Conservation (phyloP, 371 early-diverging fungal species). For the Coemansia sp. region DNA sequence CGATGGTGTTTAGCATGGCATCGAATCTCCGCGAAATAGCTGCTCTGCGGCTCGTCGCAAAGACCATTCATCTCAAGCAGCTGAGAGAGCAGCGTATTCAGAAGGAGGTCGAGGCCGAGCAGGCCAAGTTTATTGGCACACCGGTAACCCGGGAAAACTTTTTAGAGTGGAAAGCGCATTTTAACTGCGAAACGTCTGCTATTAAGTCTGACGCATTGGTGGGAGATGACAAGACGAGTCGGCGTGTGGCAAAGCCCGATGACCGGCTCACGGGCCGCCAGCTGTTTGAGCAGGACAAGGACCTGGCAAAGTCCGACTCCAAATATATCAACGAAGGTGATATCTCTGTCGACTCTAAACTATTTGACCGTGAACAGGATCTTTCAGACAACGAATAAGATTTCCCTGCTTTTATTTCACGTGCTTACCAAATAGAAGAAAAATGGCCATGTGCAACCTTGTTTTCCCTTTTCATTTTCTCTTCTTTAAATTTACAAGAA, state of each 20-base stretch:
- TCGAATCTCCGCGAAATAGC: conserved; percentile 73
- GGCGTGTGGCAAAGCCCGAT: conserved; percentile 31
- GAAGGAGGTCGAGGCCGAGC: conserved; percentile 77
- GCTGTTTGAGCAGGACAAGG: conserved; percentile 86
- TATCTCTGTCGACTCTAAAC: conserved; percentile 72
- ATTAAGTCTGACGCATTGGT: conserved; percentile 40
- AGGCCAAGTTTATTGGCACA: conserved; percentile 78
- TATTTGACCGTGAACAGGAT: conserved; percentile 63
- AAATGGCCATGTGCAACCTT: not conserved
- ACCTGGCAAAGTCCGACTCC: conserved; percentile 81
- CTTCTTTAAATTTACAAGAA: not conserved
- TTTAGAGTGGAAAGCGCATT: conserved; percentile 73
- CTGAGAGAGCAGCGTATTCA: conserved; percentile 61
- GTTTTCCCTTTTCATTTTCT: not conserved
- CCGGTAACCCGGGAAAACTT: conserved; percentile 79
- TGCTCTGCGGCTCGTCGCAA: conserved; percentile 60
- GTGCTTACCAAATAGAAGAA: not conserved
- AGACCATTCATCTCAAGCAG: conserved; percentile 56
- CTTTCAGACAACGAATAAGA: not conserved
- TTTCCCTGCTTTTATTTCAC: conserved; percentile 1
- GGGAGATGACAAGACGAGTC: conserved; percentile 45
- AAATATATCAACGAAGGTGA: conserved; percentile 83
- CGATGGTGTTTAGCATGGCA: conserved; percentile 86
- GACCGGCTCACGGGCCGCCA: conserved; percentile 74
- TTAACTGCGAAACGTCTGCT: conserved; percentile 70